Base-by-base conservation (phyloP, 495 filamentous ascomycete species). In the Cenococcum geophilum region DNA sequence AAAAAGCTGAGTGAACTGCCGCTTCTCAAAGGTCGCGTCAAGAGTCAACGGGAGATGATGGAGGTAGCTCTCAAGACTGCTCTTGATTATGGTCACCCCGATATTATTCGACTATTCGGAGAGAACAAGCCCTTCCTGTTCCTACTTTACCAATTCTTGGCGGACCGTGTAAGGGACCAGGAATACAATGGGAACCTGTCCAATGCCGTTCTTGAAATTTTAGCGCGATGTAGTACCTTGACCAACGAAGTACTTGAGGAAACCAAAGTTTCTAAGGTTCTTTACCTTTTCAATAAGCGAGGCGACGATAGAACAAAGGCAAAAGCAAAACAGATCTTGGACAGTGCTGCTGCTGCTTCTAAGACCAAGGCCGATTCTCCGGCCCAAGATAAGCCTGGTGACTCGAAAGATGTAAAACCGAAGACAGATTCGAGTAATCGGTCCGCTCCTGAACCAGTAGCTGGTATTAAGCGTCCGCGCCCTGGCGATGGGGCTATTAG, bases 101-200 rank as follows among this genome's bases (percentile, higher is more conserved):
- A 79, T 25, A 83, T 89, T 56, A 70, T 91, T 60, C 79, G 85
- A 66, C 82, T 81, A 73, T 57, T 82, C 79, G 75, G 83, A 62
- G 75, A 87, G 77, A 77, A 84, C 76, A 67, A 76, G 21, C 73
- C 80, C 55, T 76, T 83, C 4, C 68, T 85, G 18, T 74, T 81
- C 57, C 73, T 80, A 25, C 77, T 83, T 61, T 82, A 84, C 59
- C 82, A 82, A 36, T 85, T 87, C 62, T 71, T 95, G 36, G 76
- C 82, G 23, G 82, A 88, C 62, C 82, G 87, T 5, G 81, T 85
- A 59, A 83, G 84, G 63, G 77, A 81, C 5, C 77, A 81, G 23
- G 88, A 92, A 63, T 82, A 80, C 62, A 80, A 83, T 61, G 84
- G 86, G 0, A 72, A 76, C 32, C 71, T 93, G 20, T 77, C 84